Percentiles rank a stretch among this genome's conserved stretches.
Conservation (phyloP, 164 flowering plant genomes). For the Aristolochia contorta region DNA sequence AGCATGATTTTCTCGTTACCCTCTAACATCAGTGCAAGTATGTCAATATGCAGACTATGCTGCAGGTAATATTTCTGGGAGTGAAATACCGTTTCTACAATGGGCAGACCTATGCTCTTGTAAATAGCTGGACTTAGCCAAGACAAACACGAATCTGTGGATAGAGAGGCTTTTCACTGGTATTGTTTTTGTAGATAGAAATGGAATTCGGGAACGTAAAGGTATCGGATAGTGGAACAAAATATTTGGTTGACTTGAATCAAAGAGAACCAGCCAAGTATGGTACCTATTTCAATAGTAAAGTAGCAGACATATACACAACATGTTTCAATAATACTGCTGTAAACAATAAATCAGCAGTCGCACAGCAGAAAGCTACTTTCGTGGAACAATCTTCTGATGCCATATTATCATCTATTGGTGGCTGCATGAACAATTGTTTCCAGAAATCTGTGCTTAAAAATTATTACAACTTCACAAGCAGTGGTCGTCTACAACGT, state of each 20-base stretch:
- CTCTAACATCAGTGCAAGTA: too few species aligned
- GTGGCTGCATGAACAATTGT: slow-evolving; percentile 26
- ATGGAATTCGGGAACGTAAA: slow-evolving; percentile 67
- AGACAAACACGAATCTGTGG: not conserved
- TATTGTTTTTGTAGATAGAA: slow-evolving; percentile 20
- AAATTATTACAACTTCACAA: slow-evolving; percentile 54
- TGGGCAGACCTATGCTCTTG: not conserved
- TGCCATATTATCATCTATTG: slow-evolving; percentile 4
- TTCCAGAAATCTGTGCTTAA: slow-evolving; percentile 30
- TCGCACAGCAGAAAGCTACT: too few species aligned
- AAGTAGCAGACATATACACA: slow-evolving; percentile 16
- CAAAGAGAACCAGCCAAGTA: slow-evolving; percentile 38
- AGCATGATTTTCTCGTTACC: too few species aligned
- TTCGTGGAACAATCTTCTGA: too few species aligned
- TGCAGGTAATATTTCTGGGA: too few species aligned
- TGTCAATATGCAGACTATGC: too few species aligned
- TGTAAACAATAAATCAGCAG: too few species aligned
- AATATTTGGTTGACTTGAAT: slow-evolving; percentile 35
- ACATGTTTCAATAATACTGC: not conserved
- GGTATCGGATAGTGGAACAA: slow-evolving; percentile 65
- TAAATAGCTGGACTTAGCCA: not conserved
- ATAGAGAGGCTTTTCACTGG: slow-evolving; percentile 1
- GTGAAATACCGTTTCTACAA: too few species aligned
- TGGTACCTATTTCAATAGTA: slow-evolving; percentile 21
- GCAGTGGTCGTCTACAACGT: slow-evolving; percentile 50